Evolutionary conservation across 202 grass and related monocot species (phyloP), one percentile per base, ranked within the genome.

Genomic region (Eragrostis tef): DNA sequence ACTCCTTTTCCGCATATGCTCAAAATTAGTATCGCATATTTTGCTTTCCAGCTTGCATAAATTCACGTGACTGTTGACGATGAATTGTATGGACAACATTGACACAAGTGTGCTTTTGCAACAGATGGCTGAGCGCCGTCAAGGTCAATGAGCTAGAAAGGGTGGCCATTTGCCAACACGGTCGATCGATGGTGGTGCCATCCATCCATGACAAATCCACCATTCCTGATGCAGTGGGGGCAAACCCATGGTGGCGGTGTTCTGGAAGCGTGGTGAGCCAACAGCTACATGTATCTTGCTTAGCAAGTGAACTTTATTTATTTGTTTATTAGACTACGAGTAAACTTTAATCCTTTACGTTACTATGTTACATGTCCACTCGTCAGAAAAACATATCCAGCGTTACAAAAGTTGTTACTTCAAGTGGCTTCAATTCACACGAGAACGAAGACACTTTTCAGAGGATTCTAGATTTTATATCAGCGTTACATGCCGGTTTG

Each of bases 181-280:
- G 57, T 49, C 47, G 1, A 85, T 54, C 47, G 16, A 44, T 62
- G 67, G 54, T 70, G 87, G 24, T 21, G 29, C 71, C 78, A 85
- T 81, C 88, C 74, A 56, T 73, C 67, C 56, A 46, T 74, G 60
- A 83, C 12, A 14, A 14, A 61, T 69, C 69, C 69, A 54, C 84
- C 69, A 83, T 63, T 70, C 14, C 41, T 53, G 68, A 73, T 81
- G 47, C 64, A 57, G 88, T 89, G 79, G 87, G 31, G 6, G 39
- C 50, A 27, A 71, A 25, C 46, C 16, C 54, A 52, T 31, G 45
- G 79, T 31, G 67, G n/a, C 73, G 5, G 67, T 47, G 74, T 86
- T 79, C 83, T 83, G 24, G 79, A 83, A 86, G 79, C 50, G 14
- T 11, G 36, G 36, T 0, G 26, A 57, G 2, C 2, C 25, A 19